Evolutionary conservation across 2,329 filamentous ascomycete genomes (phyloP).

Genomic region (Aureobasidium uvarum): DNA sequence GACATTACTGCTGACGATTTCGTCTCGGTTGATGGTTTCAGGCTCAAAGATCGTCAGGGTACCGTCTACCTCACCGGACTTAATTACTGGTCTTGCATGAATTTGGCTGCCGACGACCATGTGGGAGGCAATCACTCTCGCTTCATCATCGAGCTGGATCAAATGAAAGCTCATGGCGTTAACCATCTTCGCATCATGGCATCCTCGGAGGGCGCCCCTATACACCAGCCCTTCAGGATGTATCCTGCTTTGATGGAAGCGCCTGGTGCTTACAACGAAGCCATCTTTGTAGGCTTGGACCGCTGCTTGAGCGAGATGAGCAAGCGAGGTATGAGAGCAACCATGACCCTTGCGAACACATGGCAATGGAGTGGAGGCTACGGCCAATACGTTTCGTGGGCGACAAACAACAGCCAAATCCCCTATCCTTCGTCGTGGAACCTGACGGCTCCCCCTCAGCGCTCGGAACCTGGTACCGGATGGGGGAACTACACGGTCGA

Average conservation of each 20-base stretch:
- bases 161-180: slow-evolving; percentile 43
- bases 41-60: slow-evolving; percentile 39
- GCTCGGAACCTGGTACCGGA: slow-evolving; percentile 37
- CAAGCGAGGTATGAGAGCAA: slow-evolving; percentile 43
- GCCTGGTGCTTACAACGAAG: slow-evolving; percentile 43
- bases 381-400: slow-evolving; percentile 43
- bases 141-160: slow-evolving; percentile 42
- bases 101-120: slow-evolving; percentile 40
- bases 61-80: slow-evolving; percentile 42
- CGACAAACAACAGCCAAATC: slow-evolving; percentile 37
- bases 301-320: slow-evolving; percentile 43
- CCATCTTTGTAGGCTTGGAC: slow-evolving; percentile 42
- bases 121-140: slow-evolving; percentile 42
- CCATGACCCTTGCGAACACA: slow-evolving; percentile 43
- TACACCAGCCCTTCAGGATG: slow-evolving; percentile 43
- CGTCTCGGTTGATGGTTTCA: slow-evolving; percentile 38
- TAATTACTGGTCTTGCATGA: slow-evolving; percentile 46
- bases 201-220: slow-evolving; percentile 42
- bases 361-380: slow-evolving; percentile 46
- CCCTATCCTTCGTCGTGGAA: slow-evolving; percentile 44
- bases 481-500: slow-evolving; percentile 44
- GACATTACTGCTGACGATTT: slow-evolving; percentile 37
- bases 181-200: slow-evolving; percentile 46
- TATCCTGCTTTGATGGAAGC: slow-evolving; percentile 40
- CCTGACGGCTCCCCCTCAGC: slow-evolving; percentile 40